Percentiles rank a stretch among this genome's conserved stretches.
Conservation (phyloP, 2,329 filamentous ascomycete genomes). For the Hirsutella minnesotensis region DNA sequence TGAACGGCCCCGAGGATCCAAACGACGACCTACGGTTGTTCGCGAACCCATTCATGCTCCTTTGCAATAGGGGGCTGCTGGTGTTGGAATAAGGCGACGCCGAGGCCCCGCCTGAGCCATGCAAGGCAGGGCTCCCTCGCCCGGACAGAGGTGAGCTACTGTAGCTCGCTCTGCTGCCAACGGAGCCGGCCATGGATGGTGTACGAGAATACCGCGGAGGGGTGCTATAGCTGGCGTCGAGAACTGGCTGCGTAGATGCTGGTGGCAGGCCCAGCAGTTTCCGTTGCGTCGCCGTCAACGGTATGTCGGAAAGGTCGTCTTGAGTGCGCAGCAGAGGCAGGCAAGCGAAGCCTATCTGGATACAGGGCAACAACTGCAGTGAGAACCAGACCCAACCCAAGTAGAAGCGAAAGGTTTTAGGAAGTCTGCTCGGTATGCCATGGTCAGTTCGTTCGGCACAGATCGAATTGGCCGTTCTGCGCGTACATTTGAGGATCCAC, state of each 20-base stretch:
- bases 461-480: background rate
- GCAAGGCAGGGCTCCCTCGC: constrained; percentile 35
- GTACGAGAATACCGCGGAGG: constrained; percentile 79
- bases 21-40: constrained; percentile 49
- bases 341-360: constrained; percentile 62
- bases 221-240: constrained; percentile 62
- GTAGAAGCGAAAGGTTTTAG: constrained; percentile 21
- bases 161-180: constrained; percentile 46
- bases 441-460: background rate
- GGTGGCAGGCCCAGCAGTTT: constrained; percentile 71
- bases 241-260: constrained; percentile 48
- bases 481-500: constrained; percentile 25
- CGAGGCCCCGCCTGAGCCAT: constrained; percentile 18
- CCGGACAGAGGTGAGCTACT: constrained; percentile 46
- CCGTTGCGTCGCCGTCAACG: constrained; percentile 67
- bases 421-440: constrained; percentile 14
- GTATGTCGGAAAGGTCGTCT: constrained; percentile 79
- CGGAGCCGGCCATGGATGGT: constrained; percentile 50
- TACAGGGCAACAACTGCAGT: constrained; percentile 44
- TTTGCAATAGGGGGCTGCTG: constrained; percentile 52
- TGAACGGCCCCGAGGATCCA: constrained; percentile 42
- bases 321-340: constrained; percentile 58
- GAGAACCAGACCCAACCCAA: constrained; percentile 31
- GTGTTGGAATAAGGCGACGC: constrained; percentile 35
- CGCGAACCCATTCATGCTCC: constrained; percentile 41